Evolutionary conservation across 176 grass and related monocot genomes (phyloP), one percentile per base, ranked within the genome.

Genomic region (Canna indica): DNA sequence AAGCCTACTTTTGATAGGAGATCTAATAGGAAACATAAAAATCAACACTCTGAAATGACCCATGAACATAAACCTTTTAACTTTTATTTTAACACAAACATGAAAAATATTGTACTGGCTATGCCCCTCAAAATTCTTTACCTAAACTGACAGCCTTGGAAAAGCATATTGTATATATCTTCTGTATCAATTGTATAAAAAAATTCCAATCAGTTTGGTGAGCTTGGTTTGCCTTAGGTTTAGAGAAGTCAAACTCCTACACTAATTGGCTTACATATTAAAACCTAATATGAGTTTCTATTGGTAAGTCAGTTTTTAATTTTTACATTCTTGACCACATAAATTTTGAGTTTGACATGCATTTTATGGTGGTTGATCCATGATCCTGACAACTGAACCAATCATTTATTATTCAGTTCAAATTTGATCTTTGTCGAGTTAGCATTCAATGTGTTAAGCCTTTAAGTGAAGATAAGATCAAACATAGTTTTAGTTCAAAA

Each of bases 321-420:
- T n/a, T n/a, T n/a, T n/a, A n/a, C n/a, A n/a, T n/a, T n/a, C n/a
- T n/a, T n/a, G n/a, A n/a, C n/a, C n/a, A n/a, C n/a, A n/a, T n/a
- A n/a, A n/a, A n/a, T n/a, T 59, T 7, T 59, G 9, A 59, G 18
- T 28, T 59, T 28, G 25, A 25, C 11, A 16, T 12, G 22, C 3
- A 27, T 12, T 27, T 18, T 50, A 18, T 20, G 47, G 36, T 38
- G 36, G 36, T 7, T 50, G 47, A 50, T 18, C 15, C 1, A 3
- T 18, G 18, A 18, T 15, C 47, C 18, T 50, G 13, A 14, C 4
- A 50, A 36, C 32, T 24, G 70, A 47, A 79, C 4, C 63, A 29
- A 70, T 10, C 46, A 73, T 24, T 71, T 59, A n/a, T 22, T 74
- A 25, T 66, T 34, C 17, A 36, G 32, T 64, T 36, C 32, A 36